Base-by-base conservation (phyloP, 2,329 filamentous ascomycete species). In the Ophiostoma sp. region DNA sequence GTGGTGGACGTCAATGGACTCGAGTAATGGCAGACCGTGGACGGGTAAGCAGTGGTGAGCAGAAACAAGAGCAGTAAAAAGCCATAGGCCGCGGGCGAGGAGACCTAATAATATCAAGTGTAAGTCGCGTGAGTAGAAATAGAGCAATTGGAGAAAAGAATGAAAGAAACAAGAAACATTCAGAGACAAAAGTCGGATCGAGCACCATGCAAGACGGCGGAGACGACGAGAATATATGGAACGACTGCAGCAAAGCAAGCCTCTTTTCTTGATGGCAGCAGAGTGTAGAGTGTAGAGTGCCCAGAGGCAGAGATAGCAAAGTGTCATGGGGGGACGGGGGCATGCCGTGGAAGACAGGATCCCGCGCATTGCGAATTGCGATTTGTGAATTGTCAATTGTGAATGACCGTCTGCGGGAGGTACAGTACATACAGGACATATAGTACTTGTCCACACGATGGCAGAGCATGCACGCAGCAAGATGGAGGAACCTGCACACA, bases 151-250 rank as follows among this genome's bases (percentile, higher is more conserved):
- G 17, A 20, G 27, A 35, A 27, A 62, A 23, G n/a, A 8, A 11
- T n/a, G 5, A 23, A 44, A 60, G 64, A 67, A 44, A 60, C 54
- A 67, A 13, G 36, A 60, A 52, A 48, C 2, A 10, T 33, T 27
- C 8, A 15, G 31, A 33, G 64, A 27, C 44, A 27, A 71, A 70
- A 57, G 35, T 41, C 44, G 44, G 41, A 57, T 33, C 54, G 15
- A 64, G 48, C 15, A 67, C 27, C 54, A 68, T 72, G 71, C 68
- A 72, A 41, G 68, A 41, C 35, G 57, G 60, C 71, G 68, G 71
- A 68, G 68, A 67, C 68, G 57, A 69, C 54, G 65, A 71, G 57
- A 48, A 68, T 68, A 69, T 68, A 71, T 67, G 57, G 57, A n/a
- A 62, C 33, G 11, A 62, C 7, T 17, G 48, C 66, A 67, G 31